These are phyloP conservation scores for Cystofilobasidium bisporidii DNA, from an alignment of 768 basidiomycete genomes.

Conservation along the genomic window DNA sequence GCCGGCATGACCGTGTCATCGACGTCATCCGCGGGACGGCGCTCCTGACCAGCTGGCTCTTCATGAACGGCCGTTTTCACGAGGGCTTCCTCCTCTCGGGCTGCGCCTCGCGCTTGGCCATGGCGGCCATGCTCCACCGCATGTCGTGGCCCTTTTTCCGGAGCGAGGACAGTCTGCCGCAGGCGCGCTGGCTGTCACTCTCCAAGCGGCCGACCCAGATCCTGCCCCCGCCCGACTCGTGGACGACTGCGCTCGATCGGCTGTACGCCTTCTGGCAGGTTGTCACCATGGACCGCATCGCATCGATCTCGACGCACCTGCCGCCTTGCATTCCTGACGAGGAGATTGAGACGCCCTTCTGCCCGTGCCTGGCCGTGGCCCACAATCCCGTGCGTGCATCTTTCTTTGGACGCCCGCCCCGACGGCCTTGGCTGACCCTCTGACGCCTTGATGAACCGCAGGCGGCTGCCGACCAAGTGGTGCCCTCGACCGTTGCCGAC, in stretches of 20 bases:
- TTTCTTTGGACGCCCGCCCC: too few species aligned
- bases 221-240: not conserved
- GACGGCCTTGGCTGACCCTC: too few species aligned
- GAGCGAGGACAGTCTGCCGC: not conserved
- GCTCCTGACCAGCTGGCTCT: not conserved
- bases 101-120: not conserved
- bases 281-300: not conserved
- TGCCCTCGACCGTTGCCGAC: too few species aligned
- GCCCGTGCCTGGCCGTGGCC: not conserved
- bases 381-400: too few species aligned
- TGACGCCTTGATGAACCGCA: too few species aligned
- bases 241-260: not conserved
- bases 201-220: not conserved
- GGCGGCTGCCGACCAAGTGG: too few species aligned
- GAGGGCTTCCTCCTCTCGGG: not conserved
- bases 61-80: slow-evolving; percentile 4
- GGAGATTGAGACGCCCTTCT: slow-evolving; percentile 2
- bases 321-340: not conserved
- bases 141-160: not conserved
- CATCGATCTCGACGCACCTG: not conserved
- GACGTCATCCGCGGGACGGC: not conserved
- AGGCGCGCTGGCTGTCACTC: not conserved
- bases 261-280: not conserved
- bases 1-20: not conserved
- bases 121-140: not conserved